Conservation (phyloP, 495 filamentous ascomycete genomes). For the Annulohypoxylon stygium region DNA sequence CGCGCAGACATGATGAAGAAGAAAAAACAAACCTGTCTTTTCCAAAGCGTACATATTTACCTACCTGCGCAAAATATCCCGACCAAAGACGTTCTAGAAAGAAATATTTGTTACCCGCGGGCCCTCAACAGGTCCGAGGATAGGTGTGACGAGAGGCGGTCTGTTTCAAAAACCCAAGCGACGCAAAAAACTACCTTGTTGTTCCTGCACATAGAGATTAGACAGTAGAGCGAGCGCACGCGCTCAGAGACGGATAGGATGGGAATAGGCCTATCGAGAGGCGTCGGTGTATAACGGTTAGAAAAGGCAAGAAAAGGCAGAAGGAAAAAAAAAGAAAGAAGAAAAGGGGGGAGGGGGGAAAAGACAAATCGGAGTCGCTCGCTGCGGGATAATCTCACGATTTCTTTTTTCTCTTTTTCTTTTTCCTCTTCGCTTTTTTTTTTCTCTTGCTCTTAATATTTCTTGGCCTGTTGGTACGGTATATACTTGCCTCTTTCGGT, state of each 20-base stretch:
- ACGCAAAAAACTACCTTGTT: slow-evolving; percentile 29
- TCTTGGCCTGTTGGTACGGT: slow-evolving; percentile 27
- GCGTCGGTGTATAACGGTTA: slow-evolving; percentile 41
- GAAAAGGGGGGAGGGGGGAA: slow-evolving; percentile 12
- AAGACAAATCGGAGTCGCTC: slow-evolving; percentile 39
- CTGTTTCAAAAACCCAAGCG: slow-evolving; percentile 34
- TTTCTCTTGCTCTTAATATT: background rate
- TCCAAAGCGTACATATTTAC: slow-evolving; percentile 42
- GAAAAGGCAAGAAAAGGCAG: slow-evolving; percentile 47
- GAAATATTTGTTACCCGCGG: slow-evolving; percentile 28
- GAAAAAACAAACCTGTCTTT: slow-evolving; percentile 13
- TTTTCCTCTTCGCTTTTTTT: slow-evolving; percentile 7
- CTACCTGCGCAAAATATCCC: slow-evolving; percentile 33
- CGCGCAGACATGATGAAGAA: slow-evolving; percentile 18
- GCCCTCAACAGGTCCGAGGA: slow-evolving; percentile 47
- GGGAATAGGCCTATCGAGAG: slow-evolving; percentile 22
- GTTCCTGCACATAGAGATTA: slow-evolving; percentile 49
- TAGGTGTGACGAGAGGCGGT: slow-evolving; percentile 37
- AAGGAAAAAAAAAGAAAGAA: slow-evolving; percentile 26
- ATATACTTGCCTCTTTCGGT: slow-evolving; percentile 49
- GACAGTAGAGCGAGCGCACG: slow-evolving; percentile 35
- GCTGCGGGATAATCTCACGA: slow-evolving; percentile 47
- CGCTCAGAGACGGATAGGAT: background rate
- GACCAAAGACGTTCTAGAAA: slow-evolving; percentile 6
- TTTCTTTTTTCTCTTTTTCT: slow-evolving; percentile 27